Evolutionary conservation across 805 yeast species (phyloP).

Genomic region (Spathaspora hagerdaliae): DNA sequence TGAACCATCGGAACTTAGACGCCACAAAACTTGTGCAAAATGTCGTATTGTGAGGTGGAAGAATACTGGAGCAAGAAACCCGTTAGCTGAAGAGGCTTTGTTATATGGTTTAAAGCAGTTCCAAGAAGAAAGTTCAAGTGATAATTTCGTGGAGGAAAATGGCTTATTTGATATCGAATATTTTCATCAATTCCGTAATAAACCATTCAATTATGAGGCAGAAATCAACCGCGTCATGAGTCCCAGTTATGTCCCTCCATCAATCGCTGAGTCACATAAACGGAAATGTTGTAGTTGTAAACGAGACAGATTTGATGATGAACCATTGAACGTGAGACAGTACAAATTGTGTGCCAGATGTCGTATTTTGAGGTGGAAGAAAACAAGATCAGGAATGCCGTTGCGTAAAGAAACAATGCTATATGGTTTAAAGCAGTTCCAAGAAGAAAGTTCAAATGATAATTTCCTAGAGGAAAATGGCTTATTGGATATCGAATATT

Average conservation of each 20-base stretch:
- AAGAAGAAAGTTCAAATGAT: constrained; percentile 10
- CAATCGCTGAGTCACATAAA: too few species aligned
- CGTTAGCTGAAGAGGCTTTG: constrained; percentile 24
- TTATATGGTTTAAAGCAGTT: constrained; percentile 42
- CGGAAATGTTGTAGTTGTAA: constrained; percentile 25
- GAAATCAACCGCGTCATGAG: constrained; percentile 5
- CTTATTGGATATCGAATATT: constrained; percentile 32
- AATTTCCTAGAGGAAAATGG: constrained; percentile 55
- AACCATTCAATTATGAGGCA: too few species aligned
- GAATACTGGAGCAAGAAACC: constrained; percentile 35
- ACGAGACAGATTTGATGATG: too few species aligned
- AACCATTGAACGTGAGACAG: too few species aligned
- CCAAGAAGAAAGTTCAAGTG: constrained; percentile 32
- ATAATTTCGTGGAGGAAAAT: constrained; percentile 29
- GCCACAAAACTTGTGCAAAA: constrained; percentile 54
- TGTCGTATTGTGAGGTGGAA: constrained; percentile 52
- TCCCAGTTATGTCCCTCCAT: constrained; percentile 8
- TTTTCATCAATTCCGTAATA: constrained; percentile 1
- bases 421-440: neutral
- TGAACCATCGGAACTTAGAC: constrained; percentile 52
- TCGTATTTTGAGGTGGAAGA: neutral
- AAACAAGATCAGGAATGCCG: neutral
- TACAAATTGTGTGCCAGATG: too few species aligned
- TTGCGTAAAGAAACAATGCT: constrained; percentile 2
- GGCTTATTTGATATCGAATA: constrained; percentile 12